Base-by-base conservation (phyloP, 129 eudicot genomes). In the Kitagawia praeruptora region DNA sequence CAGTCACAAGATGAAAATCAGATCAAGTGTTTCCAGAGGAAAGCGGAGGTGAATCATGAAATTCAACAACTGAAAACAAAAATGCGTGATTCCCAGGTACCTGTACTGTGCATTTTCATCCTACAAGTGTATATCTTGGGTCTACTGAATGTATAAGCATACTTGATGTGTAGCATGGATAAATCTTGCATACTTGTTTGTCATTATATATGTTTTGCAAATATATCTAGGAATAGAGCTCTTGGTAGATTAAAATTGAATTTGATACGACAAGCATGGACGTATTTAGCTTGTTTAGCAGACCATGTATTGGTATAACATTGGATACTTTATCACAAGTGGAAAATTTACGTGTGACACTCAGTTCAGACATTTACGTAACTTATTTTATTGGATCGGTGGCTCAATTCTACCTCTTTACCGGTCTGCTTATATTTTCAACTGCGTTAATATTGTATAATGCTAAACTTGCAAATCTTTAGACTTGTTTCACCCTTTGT, bases 41-140 rank as follows among this genome's bases (percentile, higher is more conserved):
- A 96, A 87, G 98, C 99, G 14, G 97, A 96, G 86, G 97, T 88
- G 66, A 96, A 86, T 88, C 97, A 96, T 80, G 99, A 96, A 91
- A 96, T 96, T 79, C 99, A 96, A 88, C 98, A 92, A 80, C 78
- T 96, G 78, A 96, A 92, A 80, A 82, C 97, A 21, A 96, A 89
- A 84, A 96, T 92, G 95, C 96, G 98, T 54, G 99, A 96, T 82
- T 96, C 99, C 67, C 99, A 92, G 99, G 99, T 96, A 85, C 53
- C 21, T 14, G 14, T 44, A n/a, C 12, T 41, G 5, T n/a, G 34
- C 34, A 44, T 73, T 12, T 73, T 40, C 38, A 25, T 73, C 54
- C 53, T n/a, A 25, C 18, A 23, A 73, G 51, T 42, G 39, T 44
- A 44, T 41, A 10, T 73, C 34, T n/a, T 5, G 15, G n/a, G 8